Conservation (phyloP, 2,329 filamentous ascomycete species). For the Apiospora arundinis region DNA sequence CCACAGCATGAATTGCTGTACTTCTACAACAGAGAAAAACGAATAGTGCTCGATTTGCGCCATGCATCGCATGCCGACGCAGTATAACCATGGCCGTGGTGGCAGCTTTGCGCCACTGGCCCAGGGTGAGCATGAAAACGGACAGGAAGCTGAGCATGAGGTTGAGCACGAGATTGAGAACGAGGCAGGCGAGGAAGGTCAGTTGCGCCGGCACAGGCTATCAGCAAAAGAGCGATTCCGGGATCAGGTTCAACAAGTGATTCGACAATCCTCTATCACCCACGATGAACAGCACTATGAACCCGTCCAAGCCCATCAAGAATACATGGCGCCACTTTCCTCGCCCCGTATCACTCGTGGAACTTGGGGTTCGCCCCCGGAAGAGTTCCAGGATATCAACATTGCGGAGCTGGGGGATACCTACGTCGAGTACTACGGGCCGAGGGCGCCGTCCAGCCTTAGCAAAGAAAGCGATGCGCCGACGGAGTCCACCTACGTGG, state of each 20-base stretch:
- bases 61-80: conserved; percentile 21
- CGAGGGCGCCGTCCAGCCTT: conserved; percentile 24
- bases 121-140: conserved; percentile 19
- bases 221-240: conserved; percentile 21
- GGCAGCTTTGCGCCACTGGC: conserved; percentile 24
- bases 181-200: conserved; percentile 20
- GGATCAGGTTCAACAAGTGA: conserved; percentile 20
- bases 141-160: background rate
- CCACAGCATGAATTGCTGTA: background rate
- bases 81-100: conserved; percentile 14
- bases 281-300: conserved; percentile 18
- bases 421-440: conserved; percentile 23
- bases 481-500: conserved; percentile 21
- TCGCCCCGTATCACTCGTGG: background rate
- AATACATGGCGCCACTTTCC: background rate
- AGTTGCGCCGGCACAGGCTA: conserved; percentile 2
- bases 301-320: background rate
- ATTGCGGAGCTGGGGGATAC: conserved; percentile 23
- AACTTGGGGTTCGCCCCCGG: background rate
- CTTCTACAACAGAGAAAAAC: background rate
- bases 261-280: conserved; percentile 18
- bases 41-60: background rate
- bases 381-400: conserved; percentile 14
- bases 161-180: background rate
- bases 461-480: conserved; percentile 22